Base-by-base conservation (phyloP, 306 rosid genomes). In the Trifolium fragiferum region DNA sequence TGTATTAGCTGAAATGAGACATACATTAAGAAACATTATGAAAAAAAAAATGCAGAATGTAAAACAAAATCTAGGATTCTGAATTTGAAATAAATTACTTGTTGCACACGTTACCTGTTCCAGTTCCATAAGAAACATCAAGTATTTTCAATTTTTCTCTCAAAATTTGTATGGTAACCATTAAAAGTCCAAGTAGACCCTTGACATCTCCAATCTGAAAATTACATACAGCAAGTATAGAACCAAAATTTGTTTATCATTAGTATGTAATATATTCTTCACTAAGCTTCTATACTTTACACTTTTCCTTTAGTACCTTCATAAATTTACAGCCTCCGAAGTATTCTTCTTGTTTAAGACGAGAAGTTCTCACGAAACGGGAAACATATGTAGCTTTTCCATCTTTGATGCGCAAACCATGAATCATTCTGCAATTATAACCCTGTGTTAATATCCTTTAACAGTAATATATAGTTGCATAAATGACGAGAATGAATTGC, bases 361-460 rank as follows among this genome's bases (percentile, higher is more conserved):
- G 92, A 10, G 98, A 91, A 51, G 98, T 91, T 82, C 51, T 83
- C 35, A 94, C 90, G 73, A 75, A 94, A 25, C 91, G 98, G 51
- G 98, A 91, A 63, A 90, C 96, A 81, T 91, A 90, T 46, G 89
- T 47, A 27, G 96, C 97, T 83, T 88, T 94, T 62, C 98, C 98
- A 83, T 94, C 91, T 85, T 91, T 91, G 87, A 94, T 89, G 40
- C 93, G 96, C 85, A 94, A 54, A 71, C 98, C 98, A 79, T 94
- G 97, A 73, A 94, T 82, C 97, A 94, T 94, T 89, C 97, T 94
- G 87, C 85, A 84, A 64, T 41, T 46, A 67, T 20, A 44, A 53
- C 23, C 25, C 70, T 71, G 57, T 43, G 49, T 43, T 43, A 43
- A 43, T 3, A 43, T 41, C 14, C 47, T 41, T 10, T 11, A 41